Evolutionary conservation across 192 early-diverging fungal genomes (phyloP).

Genomic region (Physocladia obscura): DNA sequence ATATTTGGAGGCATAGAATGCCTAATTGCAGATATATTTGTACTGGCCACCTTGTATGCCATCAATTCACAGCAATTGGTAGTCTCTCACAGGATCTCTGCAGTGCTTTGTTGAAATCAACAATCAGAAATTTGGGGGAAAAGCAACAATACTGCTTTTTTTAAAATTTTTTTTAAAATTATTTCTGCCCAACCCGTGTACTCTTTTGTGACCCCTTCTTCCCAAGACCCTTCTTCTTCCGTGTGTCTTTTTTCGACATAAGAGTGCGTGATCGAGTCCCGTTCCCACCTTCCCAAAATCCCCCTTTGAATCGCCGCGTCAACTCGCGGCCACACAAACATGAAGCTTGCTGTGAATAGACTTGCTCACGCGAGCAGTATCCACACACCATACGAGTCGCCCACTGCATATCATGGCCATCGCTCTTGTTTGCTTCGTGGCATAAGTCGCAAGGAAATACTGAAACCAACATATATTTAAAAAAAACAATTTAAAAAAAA

Average conservation of each 20-base stretch:
- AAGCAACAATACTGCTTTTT: neutral
- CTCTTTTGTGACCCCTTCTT: slow-evolving; percentile 55
- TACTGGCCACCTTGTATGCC: too few species aligned
- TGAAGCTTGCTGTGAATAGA: slow-evolving; percentile 42
- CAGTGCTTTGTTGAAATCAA: too few species aligned
- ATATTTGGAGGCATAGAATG: too few species aligned
- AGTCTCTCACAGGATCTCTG: neutral
- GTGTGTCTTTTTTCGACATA: slow-evolving; percentile 77
- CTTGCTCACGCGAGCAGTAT: slow-evolving; percentile 77
- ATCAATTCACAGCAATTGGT: too few species aligned
- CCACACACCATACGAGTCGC: slow-evolving; percentile 85
- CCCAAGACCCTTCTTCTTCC: slow-evolving; percentile 59
- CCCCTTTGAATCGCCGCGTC: slow-evolving; percentile 26
- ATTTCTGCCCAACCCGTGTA: slow-evolving; percentile 25
- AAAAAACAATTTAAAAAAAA: too few species aligned
- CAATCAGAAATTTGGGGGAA: neutral
- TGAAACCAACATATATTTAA: neutral
- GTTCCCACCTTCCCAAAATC: slow-evolving; percentile 91
- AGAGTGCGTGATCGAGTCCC: slow-evolving; percentile 69
- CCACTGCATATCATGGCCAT: slow-evolving; percentile 67
- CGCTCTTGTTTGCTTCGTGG: slow-evolving; percentile 68
- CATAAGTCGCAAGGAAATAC: slow-evolving; percentile 81
- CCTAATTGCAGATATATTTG: too few species aligned
- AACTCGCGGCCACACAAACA: slow-evolving; percentile 73
- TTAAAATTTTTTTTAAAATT: neutral